Conservation (phyloP, 495 filamentous ascomycete species). For the Trichodelitschia bisporula region DNA sequence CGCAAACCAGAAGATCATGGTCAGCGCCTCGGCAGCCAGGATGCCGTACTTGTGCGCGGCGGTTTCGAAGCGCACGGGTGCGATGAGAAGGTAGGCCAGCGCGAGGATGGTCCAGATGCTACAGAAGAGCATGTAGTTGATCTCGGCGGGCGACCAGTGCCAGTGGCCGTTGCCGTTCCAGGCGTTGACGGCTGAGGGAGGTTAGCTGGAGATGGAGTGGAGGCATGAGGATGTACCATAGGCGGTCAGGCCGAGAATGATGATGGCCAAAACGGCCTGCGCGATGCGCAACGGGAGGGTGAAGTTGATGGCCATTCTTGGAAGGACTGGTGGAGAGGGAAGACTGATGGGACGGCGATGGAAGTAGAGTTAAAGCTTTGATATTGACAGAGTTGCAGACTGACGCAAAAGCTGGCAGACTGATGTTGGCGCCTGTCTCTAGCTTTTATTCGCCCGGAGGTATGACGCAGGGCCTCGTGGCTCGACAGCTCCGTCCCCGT, state of each 20-base stretch:
- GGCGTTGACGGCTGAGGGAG: neutral
- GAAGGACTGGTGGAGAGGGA: too few species aligned
- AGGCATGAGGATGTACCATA: slow-evolving; percentile 29
- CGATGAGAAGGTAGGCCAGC: slow-evolving; percentile 36
- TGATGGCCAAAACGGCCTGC: slow-evolving; percentile 39
- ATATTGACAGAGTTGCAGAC: too few species aligned
- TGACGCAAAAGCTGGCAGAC: too few species aligned
- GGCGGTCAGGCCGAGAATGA: slow-evolving; percentile 44
- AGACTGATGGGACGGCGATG: too few species aligned
- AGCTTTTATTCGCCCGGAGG: too few species aligned
- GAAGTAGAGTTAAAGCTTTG: too few species aligned
- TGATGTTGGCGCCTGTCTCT: too few species aligned
- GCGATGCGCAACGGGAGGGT: slow-evolving; percentile 36
- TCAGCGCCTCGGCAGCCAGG: slow-evolving; percentile 39
- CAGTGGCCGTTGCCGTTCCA: neutral
- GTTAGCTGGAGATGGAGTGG: neutral
- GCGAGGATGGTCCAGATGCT: slow-evolving; percentile 49
- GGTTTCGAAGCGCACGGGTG: slow-evolving; percentile 31
- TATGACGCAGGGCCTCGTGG: too few species aligned
- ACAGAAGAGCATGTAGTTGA: slow-evolving; percentile 54
- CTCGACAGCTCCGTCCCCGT: too few species aligned
- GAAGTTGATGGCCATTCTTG: slow-evolving; percentile 25
- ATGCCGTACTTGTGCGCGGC: slow-evolving; percentile 34
- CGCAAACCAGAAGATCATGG: slow-evolving; percentile 75
- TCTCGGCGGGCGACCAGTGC: slow-evolving; percentile 16